Evolutionary conservation across 2,329 filamentous ascomycete species (phyloP).

Genomic region (Monosporascus sp.): DNA sequence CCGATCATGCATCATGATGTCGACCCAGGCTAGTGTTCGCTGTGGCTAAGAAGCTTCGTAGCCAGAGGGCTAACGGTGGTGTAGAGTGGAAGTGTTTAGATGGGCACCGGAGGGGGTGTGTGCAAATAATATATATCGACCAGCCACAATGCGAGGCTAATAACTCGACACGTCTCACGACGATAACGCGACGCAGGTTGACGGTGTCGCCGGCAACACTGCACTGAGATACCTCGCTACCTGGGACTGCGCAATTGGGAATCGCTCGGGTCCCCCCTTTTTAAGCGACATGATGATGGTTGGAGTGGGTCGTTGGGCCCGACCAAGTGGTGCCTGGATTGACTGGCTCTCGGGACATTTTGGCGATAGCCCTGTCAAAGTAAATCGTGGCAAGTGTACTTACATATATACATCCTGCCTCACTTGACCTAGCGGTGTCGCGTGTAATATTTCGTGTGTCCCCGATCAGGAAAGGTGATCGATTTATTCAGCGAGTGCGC

Average conservation of each 20-base stretch:
- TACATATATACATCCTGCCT: conserved; percentile 25
- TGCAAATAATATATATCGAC: not conserved
- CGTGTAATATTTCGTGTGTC: conserved; percentile 4
- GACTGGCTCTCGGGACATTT: conserved; percentile 18
- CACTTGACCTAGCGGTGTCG: conserved; percentile 23
- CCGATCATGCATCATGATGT: not conserved
- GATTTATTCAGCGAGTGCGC: no score
- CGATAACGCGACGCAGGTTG: no score
- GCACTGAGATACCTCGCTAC: no score
- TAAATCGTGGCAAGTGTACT: conserved; percentile 10
- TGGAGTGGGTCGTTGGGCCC: conserved; percentile 20
- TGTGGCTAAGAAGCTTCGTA: not conserved
- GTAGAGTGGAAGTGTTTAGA: no score
- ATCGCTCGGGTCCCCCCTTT: not conserved
- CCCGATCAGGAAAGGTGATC: no score
- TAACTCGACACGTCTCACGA: no score
- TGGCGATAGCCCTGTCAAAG: conserved; percentile 13
- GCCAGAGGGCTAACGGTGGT: no score
- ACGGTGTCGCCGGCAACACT: no score
- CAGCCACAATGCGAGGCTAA: not conserved
- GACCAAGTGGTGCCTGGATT: conserved; percentile 22
- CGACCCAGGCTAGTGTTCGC: not conserved
- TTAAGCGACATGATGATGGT: no score
- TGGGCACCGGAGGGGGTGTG: not conserved
- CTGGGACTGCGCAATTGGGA: no score